Evolutionary conservation across 225 moss, liverwort and hornwort genomes (phyloP).

Genomic region (Sphagnum tenellum): DNA sequence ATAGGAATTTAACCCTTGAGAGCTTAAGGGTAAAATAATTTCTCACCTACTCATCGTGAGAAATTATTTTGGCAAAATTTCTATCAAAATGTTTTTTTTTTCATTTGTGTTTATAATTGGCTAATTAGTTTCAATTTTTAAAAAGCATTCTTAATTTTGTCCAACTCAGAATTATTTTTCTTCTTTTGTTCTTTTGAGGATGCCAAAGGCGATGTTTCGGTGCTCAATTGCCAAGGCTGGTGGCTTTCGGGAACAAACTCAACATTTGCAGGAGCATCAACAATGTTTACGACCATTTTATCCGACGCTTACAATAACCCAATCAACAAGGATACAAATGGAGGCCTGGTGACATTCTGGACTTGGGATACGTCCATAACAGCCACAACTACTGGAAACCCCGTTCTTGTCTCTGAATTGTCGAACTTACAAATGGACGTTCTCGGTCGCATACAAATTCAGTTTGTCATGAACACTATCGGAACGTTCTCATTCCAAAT

Average conservation of each 20-base stretch:
- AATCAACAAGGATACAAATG: not conserved
- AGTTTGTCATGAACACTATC: not conserved
- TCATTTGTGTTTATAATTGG: not conserved
- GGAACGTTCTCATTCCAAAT: not conserved
- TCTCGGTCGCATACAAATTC: not conserved
- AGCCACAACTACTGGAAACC: not conserved
- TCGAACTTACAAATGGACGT: not conserved
- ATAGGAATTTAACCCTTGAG: not conserved
- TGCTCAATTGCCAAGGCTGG: not conserved
- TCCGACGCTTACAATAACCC: not conserved
- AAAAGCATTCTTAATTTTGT: too few species aligned
- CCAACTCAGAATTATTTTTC: too few species aligned
- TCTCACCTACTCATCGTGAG: not conserved
- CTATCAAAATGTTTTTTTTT: not conserved
- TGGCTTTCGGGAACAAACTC: not conserved
- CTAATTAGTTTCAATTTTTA: too few species aligned
- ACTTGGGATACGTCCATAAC: not conserved
- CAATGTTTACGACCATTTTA: not conserved
- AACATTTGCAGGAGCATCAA: not conserved
- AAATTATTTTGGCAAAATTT: not conserved
- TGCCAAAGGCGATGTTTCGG: not conserved
- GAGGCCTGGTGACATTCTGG: not conserved
- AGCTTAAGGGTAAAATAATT: not conserved
- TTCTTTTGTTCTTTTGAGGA: too few species aligned
- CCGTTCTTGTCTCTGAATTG: not conserved